Percentiles rank a stretch among this genome's conserved stretches.
Evolutionary conservation across 805 yeast species (phyloP).

Genomic region (Metschnikowia henanensis): DNA sequence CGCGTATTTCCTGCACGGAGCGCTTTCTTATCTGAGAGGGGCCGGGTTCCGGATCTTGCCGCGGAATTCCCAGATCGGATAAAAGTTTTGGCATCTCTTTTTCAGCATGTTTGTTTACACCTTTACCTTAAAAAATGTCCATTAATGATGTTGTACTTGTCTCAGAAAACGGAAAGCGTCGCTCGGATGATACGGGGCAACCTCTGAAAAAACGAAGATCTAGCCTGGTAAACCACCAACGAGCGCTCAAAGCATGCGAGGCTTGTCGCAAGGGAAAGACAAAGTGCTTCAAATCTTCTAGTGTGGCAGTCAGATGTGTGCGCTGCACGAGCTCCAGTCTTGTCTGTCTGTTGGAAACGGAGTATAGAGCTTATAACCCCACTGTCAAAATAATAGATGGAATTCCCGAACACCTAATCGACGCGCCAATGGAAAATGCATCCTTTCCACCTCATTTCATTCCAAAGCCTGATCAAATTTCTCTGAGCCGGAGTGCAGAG

Average conservation of each 20-base stretch:
- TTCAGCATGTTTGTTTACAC: background rate
- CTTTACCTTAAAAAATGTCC: background rate
- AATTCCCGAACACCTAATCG: conserved; percentile 17
- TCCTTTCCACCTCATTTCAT: conserved; percentile 11
- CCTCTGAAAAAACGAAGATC: conserved; percentile 2
- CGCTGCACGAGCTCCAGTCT: conserved; percentile 55
- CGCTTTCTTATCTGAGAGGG: conserved; percentile 2
- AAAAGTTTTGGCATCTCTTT: background rate
- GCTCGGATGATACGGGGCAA: no score
- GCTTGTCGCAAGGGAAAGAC: conserved; percentile 58
- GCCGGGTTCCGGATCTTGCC: conserved; percentile 1
- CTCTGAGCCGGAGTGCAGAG: background rate
- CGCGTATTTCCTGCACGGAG: conserved; percentile 5
- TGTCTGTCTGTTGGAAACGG: conserved; percentile 50
- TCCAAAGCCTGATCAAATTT: conserved; percentile 5
- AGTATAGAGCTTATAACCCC: conserved; percentile 15
- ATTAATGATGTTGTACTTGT: background rate
- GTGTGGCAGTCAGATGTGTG: conserved; percentile 48
- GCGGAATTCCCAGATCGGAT: conserved; percentile 6
- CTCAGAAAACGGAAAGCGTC: background rate
- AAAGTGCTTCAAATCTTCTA: conserved; percentile 57
- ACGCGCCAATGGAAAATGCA: conserved; percentile 4
- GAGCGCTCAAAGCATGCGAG: conserved; percentile 56
- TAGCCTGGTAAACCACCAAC: conserved; percentile 8
- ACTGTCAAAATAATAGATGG: conserved; percentile 17